Evolutionary conservation across 768 basidiomycete genomes (phyloP).

Genomic region (Boletus sp.): DNA sequence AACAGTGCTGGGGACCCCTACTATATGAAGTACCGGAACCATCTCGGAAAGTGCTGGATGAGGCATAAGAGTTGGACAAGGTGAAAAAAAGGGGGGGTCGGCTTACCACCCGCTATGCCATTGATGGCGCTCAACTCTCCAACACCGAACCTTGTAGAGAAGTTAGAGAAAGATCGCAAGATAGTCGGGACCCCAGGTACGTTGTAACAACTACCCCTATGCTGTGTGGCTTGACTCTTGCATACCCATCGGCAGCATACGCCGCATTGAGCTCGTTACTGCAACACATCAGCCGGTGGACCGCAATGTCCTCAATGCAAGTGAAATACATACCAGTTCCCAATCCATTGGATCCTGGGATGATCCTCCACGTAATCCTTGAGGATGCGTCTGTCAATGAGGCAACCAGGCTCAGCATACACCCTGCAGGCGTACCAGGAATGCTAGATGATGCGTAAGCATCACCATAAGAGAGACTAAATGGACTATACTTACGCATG

Average conservation of each 20-base stretch:
- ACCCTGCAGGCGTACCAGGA: conserved; percentile 22
- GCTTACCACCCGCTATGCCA: conserved; percentile 70
- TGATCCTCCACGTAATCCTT: conserved; percentile 84
- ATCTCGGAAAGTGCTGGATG: conserved; percentile 74
- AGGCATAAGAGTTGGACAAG: conserved; percentile 1
- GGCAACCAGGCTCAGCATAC: neutral
- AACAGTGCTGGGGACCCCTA: conserved; percentile 71
- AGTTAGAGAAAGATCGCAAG: conserved; percentile 1
- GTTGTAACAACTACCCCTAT: conserved; percentile 78
- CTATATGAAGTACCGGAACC: conserved; percentile 87
- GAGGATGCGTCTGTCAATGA: neutral
- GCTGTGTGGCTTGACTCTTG: conserved; percentile 73
- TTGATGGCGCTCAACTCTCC: conserved; percentile 88
- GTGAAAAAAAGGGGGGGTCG: neutral
- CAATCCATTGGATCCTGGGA: conserved; percentile 77
- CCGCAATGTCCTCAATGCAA: neutral
- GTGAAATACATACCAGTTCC: conserved; percentile 58
- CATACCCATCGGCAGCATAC: conserved; percentile 93
- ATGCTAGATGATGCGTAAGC: conserved; percentile 18
- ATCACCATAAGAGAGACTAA: neutral
- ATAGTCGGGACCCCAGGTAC: conserved; percentile 33
- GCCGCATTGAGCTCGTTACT: conserved; percentile 85
- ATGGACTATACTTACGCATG: conserved; percentile 40
- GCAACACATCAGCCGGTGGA: neutral
- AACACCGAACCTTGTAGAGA: conserved; percentile 70